Conservation (phyloP, 805 yeast genomes). For the Metschnikowia arizonensis region DNA sequence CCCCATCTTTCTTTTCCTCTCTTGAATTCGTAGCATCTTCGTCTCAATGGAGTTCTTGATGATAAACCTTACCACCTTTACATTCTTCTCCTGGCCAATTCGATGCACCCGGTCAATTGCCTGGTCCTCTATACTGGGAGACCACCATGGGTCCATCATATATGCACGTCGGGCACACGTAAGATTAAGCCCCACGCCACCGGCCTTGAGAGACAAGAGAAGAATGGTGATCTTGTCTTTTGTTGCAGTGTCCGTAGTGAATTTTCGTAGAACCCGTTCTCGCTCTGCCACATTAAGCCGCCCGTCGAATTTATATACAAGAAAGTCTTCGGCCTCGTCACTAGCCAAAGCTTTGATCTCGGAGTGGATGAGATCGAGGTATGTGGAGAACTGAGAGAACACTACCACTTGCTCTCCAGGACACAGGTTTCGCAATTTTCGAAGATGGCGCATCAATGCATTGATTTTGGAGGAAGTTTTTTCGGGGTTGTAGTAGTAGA, state of each 20-base stretch:
- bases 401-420: conserved; percentile 76
- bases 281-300: conserved; percentile 64
- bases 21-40: conserved; percentile 84
- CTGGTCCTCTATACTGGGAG: conserved; percentile 85
- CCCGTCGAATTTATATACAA: conserved; percentile 77
- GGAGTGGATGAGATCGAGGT: conserved; percentile 65
- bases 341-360: conserved; percentile 44
- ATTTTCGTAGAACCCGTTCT: conserved; percentile 53
- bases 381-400: conserved; percentile 86
- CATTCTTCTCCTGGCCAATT: conserved; percentile 75
- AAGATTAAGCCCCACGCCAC: conserved; percentile 88
- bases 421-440: conserved; percentile 48
- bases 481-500: conserved; percentile 45
- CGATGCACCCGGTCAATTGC: conserved; percentile 90
- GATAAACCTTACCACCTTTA: conserved; percentile 74
- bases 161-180: conserved; percentile 82
- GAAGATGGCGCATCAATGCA: conserved; percentile 60
- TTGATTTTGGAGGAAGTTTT: conserved; percentile 68
- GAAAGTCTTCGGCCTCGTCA: conserved; percentile 40
- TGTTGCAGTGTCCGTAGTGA: conserved; percentile 35
- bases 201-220: conserved; percentile 78
- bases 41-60: conserved; percentile 82
- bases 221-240: conserved; percentile 44
- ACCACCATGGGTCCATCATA: conserved; percentile 98
- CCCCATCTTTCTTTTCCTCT: conserved; percentile 74